phyloP scores from a whole-genome alignment of 306 rosid genomes.

The Sindora glabra region DNA sequence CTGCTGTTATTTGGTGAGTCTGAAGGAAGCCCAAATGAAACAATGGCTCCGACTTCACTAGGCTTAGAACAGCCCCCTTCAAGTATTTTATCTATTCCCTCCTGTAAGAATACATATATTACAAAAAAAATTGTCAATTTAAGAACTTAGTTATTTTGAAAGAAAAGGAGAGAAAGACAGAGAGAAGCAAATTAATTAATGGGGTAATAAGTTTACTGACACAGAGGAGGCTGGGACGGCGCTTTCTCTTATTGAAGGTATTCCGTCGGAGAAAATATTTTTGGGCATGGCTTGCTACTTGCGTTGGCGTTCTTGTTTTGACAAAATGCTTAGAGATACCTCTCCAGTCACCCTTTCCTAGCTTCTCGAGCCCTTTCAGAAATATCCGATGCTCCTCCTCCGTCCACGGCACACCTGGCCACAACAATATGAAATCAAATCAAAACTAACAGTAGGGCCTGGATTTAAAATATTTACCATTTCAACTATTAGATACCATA shows the following conservation, averaged over 20 bases:
- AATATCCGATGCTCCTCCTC: slow-evolving; percentile 73
- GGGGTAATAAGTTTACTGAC: slow-evolving; percentile 11
- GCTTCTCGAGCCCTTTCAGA: slow-evolving; percentile 67
- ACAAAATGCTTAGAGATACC: slow-evolving; percentile 67
- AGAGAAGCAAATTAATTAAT: no score
- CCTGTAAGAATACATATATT: not conserved
- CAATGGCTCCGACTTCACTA: slow-evolving; percentile 10
- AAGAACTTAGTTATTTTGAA: no score
- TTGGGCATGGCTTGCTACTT: slow-evolving; percentile 94
- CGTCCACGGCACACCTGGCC: slow-evolving; percentile 74
- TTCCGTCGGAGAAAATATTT: slow-evolving; percentile 61
- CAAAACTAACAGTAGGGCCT: no score
- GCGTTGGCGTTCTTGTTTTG: slow-evolving; percentile 79
- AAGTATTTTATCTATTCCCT: not conserved
- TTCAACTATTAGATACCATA: no score
- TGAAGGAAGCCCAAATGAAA: not conserved
- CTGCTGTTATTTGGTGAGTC: not conserved
- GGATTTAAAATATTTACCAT: no score
- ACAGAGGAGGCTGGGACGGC: slow-evolving; percentile 40
- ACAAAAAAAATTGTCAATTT: not conserved
- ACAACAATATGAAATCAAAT: not conserved
- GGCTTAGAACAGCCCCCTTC: not conserved
- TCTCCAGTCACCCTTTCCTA: slow-evolving; percentile 93
- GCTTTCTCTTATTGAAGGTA: slow-evolving; percentile 40
- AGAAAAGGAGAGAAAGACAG: no score